A percentile compares a stretch with the other conserved stretches of the same genome.
Conservation (phyloP, 352 stramenopile genomes). For the Globisporangium paroecandrum region DNA sequence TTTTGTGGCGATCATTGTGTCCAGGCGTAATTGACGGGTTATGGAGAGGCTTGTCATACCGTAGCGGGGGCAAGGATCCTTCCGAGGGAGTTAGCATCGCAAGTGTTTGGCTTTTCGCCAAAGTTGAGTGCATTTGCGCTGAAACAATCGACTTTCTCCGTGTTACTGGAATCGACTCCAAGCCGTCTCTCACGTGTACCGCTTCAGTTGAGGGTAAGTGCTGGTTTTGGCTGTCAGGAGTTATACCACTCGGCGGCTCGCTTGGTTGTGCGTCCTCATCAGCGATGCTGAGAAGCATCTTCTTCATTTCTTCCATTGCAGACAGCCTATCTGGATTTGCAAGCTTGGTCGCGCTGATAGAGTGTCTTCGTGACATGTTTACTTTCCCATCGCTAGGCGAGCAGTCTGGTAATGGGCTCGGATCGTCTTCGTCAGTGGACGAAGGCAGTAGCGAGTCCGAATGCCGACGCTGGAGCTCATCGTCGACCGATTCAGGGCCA, state of each 20-base stretch:
- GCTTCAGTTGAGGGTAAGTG: background rate
- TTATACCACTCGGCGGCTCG: background rate
- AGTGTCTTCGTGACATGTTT: constrained; percentile 5
- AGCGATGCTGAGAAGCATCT: background rate
- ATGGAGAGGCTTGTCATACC: constrained; percentile 12
- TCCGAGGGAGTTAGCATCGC: background rate
- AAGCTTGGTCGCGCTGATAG: background rate
- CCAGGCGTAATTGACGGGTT: constrained; percentile 12
- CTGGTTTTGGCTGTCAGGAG: background rate
- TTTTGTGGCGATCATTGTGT: background rate
- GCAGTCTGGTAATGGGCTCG: background rate
- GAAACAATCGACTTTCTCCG: constrained; percentile 2
- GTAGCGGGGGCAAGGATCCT: constrained; percentile 1
- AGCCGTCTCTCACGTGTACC: background rate
- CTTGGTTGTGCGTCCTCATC: background rate
- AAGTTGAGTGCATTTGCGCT: background rate
- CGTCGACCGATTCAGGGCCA: background rate
- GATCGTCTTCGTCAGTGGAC: background rate
- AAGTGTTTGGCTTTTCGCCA: constrained; percentile 4
- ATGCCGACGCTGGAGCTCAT: constrained; percentile 11
- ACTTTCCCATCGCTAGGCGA: background rate
- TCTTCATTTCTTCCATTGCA: constrained; percentile 12
- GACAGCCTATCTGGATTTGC: background rate
- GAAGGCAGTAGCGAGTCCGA: constrained; percentile 6
- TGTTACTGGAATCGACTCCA: background rate